Base-by-base conservation (phyloP, 2,329 filamentous ascomycete genomes). In the Allantophomopsis lycopodina region DNA sequence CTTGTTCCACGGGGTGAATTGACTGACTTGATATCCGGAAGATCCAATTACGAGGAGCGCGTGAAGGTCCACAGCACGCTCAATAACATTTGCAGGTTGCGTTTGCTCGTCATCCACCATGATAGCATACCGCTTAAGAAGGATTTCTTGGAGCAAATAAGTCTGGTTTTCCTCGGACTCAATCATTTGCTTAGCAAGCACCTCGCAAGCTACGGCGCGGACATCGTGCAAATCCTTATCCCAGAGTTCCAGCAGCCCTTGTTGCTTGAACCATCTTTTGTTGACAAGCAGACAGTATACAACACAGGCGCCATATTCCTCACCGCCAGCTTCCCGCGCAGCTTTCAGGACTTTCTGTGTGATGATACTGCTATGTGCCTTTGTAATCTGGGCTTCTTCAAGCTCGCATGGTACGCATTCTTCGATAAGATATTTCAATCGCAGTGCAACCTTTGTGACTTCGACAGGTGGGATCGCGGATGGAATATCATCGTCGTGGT, bases 21-120 rank as follows among this genome's bases (percentile, higher is more conserved):
- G 37, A 42, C 45, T 28, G 49, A 38, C 52, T 51, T 96, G 91
- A 58, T 96, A 98, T 18, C 91, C 89, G 0, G 85, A 87, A 1
- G 83, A 89, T 2, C 86, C 86, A 45, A 96, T 96, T 36, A 98
- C 78, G 12, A 74, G 71, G 35, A 96, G 67, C 1, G 89, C 86
- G 56, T 98, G 91, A 18, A 96, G 63, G 52, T 98, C 91, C 30
- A 96, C 87, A 0, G 91, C 85, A 53, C 86, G 84, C 59, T 98
- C 91, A 43, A 98, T 79, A 16, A 85, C 91, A 54, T 96, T 98
- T 46, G 81, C 71, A 0, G 89, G 83, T 1, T 70, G 63, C 1
- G 85, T 87, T 33, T 81, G 68, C 46, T 81, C 68, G 33, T 76
- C 78, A 46, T 89, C 72, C 32, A 83, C 60, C 7, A 94, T 57